These are phyloP conservation scores for Trichoderma aggressivum DNA, from an alignment of 2,329 filamentous ascomycete species.

Conservation along the genomic window DNA sequence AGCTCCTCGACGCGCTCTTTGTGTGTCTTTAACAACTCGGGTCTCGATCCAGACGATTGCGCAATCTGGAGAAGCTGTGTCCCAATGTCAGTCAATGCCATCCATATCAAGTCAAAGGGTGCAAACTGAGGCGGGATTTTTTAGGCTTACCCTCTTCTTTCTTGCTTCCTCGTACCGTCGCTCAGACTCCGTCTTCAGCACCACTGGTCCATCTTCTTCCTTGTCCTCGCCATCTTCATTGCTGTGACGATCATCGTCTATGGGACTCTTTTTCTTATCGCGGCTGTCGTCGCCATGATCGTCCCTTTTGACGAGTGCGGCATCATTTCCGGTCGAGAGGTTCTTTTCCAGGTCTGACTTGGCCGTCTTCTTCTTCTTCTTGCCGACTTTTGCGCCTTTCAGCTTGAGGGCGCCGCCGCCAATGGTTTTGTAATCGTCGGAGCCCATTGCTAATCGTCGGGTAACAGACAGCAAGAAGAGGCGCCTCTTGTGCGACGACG, in stretches of 20 bases:
- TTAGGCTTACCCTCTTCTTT: constrained; percentile 65
- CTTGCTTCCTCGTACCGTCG: constrained; percentile 74
- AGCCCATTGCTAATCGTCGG: constrained; percentile 51
- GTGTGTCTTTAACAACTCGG: constrained; percentile 90
- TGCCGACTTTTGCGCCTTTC: constrained; percentile 68
- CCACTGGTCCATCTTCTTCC: constrained; percentile 29
- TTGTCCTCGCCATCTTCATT: constrained; percentile 33
- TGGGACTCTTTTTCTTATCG: constrained; percentile 25
- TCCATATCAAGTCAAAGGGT: neutral
- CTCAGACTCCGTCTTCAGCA: constrained; percentile 79
- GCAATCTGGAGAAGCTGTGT: constrained; percentile 76
- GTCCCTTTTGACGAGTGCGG: constrained; percentile 15
- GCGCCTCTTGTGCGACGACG: neutral
- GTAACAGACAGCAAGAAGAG: neutral
- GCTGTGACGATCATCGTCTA: neutral
- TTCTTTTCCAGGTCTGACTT: constrained; percentile 47
- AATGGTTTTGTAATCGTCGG: constrained; percentile 68
- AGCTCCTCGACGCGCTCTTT: constrained; percentile 95
- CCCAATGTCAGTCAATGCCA: neutral
- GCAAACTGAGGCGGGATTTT: neutral
- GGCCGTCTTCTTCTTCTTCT: constrained; percentile 64
- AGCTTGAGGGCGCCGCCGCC: constrained; percentile 77
- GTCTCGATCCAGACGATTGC: constrained; percentile 52
- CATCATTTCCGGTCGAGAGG: constrained; percentile 35
- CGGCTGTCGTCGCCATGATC: constrained; percentile 27